Percentiles rank a stretch among this genome's conserved stretches.
phyloP scores from a whole-genome alignment of 78 protist genomes.

The Guillardia theta region DNA sequence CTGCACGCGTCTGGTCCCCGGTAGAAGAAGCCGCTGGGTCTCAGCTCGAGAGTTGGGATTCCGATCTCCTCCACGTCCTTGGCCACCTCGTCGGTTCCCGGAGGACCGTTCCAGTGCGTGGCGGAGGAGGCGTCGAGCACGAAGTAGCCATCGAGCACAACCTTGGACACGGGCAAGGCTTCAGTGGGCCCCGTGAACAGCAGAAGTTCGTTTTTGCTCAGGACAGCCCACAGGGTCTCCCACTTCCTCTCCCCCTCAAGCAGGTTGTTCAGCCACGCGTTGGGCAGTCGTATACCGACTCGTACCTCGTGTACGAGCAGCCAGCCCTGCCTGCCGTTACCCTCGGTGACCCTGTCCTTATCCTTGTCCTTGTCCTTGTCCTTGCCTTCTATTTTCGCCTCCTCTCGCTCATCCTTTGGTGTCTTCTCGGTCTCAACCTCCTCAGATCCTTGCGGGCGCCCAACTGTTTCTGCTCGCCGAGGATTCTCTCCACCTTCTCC shows the following conservation, averaged over 20 bases:
- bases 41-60: background rate
- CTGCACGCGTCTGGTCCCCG: background rate
- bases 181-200: background rate
- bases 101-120: background rate
- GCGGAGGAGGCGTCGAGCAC: background rate
- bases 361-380: no score
- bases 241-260: background rate
- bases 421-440: no score
- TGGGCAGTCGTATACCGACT: background rate
- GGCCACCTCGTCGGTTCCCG: background rate
- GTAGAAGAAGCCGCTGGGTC: background rate
- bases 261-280: background rate
- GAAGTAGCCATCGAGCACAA: background rate
- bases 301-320: background rate
- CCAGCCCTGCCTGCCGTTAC: background rate
- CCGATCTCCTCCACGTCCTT: background rate
- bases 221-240: background rate
- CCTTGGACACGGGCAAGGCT: background rate
- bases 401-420: no score
- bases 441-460: no score
- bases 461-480: no score
- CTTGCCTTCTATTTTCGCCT: no score
- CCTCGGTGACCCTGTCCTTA: no score
- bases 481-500: background rate
- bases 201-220: background rate